Percentiles rank a stretch among this genome's conserved stretches.
Evolutionary conservation across 306 rosid species (phyloP).

Genomic region (Betula pendula): DNA sequence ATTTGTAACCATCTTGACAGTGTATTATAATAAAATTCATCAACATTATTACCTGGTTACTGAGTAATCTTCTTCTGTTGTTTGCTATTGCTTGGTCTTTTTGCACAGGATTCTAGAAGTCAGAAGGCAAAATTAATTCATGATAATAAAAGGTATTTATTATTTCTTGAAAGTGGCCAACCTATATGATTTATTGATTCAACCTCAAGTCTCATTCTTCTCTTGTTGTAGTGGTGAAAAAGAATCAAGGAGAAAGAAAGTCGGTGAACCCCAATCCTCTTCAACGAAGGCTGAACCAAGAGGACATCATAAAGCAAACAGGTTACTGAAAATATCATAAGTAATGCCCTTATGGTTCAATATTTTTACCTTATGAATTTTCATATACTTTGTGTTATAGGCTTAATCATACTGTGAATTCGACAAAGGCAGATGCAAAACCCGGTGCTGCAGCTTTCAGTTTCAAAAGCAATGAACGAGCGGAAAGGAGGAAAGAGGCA

Average conservation of each 20-base stretch:
- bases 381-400: constrained; percentile 23
- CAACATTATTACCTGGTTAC: neutral
- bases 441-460: constrained; percentile 48
- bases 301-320: constrained; percentile 41
- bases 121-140: constrained; percentile 30
- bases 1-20: neutral
- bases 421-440: constrained; percentile 39
- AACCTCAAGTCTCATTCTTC: constrained; percentile 26
- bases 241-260: constrained; percentile 37
- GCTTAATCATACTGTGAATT: constrained; percentile 34
- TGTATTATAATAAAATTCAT: neutral
- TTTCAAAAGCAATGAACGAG: constrained; percentile 52
- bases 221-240: constrained; percentile 36
- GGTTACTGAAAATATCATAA: constrained; percentile 39
- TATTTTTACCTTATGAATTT: constrained; percentile 1
- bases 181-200: constrained; percentile 18
- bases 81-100: constrained; percentile 9
- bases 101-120: constrained; percentile 50
- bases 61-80: neutral
- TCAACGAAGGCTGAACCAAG: constrained; percentile 37
- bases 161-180: constrained; percentile 23
- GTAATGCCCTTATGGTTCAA: constrained; percentile 12
- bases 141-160: constrained; percentile 50
- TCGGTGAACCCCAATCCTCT: constrained; percentile 35
- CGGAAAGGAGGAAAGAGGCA: constrained; percentile 79